Conservation (phyloP, 768 basidiomycete genomes). For the Termitomyces sp. region DNA sequence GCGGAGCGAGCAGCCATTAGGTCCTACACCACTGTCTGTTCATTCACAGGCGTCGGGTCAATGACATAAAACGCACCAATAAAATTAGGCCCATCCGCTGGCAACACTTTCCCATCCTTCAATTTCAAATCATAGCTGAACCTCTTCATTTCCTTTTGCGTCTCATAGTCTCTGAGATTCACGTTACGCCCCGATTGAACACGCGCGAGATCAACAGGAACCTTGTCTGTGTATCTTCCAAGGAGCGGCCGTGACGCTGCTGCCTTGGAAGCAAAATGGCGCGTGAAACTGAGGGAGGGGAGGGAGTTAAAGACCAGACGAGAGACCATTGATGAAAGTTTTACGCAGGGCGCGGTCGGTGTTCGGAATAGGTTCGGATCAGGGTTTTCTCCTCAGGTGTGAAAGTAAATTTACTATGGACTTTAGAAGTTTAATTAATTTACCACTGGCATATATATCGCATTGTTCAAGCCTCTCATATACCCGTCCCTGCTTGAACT, state of each 20-base stretch:
- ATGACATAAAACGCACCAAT: conserved; percentile 1
- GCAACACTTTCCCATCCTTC: neutral
- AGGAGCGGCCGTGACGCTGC: neutral
- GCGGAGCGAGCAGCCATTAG: conserved; percentile 6
- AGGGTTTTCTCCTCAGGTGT: neutral
- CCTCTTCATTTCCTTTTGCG: conserved; percentile 4
- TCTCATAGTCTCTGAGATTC: conserved; percentile 5
- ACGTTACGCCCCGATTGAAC: conserved; percentile 8
- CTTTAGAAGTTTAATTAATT: neutral
- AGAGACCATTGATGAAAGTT: neutral
- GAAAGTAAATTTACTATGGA: neutral
- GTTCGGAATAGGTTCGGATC: neutral
- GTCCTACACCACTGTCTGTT: neutral
- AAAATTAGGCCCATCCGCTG: conserved; percentile 5
- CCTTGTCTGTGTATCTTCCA: conserved; percentile 5
- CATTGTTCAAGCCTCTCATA: neutral
- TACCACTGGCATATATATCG: conserved; percentile 11
- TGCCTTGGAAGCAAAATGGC: conserved; percentile 2
- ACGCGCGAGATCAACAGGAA: conserved; percentile 5
- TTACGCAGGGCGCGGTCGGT: too few relatives aligned
- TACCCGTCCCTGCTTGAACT: neutral
- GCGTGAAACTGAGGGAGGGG: neutral
- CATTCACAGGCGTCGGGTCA: neutral
- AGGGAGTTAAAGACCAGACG: conserved; percentile 1
- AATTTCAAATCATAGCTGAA: conserved; percentile 7